phyloP scores from a whole-genome alignment of 257 asterid genomes.

The Solanum paucissectum region DNA sequence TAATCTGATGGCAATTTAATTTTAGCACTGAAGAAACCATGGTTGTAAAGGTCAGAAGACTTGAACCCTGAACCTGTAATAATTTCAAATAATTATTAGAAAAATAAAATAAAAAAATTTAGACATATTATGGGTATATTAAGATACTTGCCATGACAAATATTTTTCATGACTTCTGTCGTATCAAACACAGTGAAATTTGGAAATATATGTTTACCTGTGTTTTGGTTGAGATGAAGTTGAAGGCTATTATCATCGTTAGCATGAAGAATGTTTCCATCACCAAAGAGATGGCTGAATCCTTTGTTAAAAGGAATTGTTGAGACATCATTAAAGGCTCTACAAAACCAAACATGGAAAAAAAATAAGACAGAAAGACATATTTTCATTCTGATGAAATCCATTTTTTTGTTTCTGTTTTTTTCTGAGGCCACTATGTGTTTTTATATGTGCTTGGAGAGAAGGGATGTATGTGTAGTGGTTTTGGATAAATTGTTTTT shows the following conservation, averaged over 20 bases:
- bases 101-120: background rate
- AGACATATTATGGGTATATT: background rate
- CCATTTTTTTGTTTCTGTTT: background rate
- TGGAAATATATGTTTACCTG: slow-evolving; percentile 29
- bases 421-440: background rate
- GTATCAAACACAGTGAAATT: background rate
- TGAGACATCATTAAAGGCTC: slow-evolving; percentile 24
- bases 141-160: too few relatives aligned
- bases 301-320: slow-evolving; percentile 45
- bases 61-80: slow-evolving; percentile 78
- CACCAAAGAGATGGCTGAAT: slow-evolving; percentile 65
- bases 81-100: background rate
- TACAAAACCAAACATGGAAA: slow-evolving; percentile 17
- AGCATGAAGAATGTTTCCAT: slow-evolving; percentile 41
- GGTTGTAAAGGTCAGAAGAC: slow-evolving; percentile 73
- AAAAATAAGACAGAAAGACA: slow-evolving; percentile 1
- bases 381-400: slow-evolving; percentile 12
- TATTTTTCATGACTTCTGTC: background rate
- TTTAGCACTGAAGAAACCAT: slow-evolving; percentile 86
- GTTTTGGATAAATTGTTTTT: slow-evolving; percentile 9
- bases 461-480: slow-evolving; percentile 4
- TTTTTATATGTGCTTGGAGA: background rate
- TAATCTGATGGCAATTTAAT: slow-evolving; percentile 80
- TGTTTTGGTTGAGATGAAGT: slow-evolving; percentile 65
- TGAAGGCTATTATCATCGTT: slow-evolving; percentile 40